These are phyloP conservation scores for Leucocoprinus sp. DNA, from an alignment of 768 basidiomycete species.

Conservation along the genomic window DNA sequence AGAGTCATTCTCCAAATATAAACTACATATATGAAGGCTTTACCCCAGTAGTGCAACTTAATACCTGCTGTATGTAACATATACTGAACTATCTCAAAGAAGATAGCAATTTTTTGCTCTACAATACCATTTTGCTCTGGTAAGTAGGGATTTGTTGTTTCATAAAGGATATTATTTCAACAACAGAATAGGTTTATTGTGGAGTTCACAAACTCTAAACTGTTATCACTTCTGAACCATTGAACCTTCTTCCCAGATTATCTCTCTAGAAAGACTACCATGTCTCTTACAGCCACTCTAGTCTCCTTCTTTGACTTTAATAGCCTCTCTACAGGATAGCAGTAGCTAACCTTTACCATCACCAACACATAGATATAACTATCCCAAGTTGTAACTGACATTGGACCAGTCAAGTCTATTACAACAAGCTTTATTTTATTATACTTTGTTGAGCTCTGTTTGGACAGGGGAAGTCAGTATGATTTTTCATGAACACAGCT, in stretches of 20 bases:
- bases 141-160: slow-evolving; percentile 21
- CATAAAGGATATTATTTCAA: slow-evolving; percentile 17
- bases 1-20: slow-evolving; percentile 20
- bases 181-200: slow-evolving; percentile 13
- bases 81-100: slow-evolving; percentile 22
- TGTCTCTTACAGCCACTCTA: slow-evolving; percentile 21
- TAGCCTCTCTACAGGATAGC: slow-evolving; percentile 14
- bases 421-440: slow-evolving; percentile 10
- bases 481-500: slow-evolving; percentile 21
- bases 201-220: slow-evolving; percentile 17
- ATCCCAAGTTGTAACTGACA: slow-evolving; percentile 14
- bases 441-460: slow-evolving; percentile 16
- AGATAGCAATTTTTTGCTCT: slow-evolving; percentile 25
- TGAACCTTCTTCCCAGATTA: slow-evolving; percentile 13
- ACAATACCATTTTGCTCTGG: slow-evolving; percentile 25
- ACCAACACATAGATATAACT: slow-evolving; percentile 22
- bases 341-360: slow-evolving; percentile 21
- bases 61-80: slow-evolving; percentile 19
- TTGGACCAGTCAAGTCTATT: slow-evolving; percentile 23
- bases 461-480: slow-evolving; percentile 18
- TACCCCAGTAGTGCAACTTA: slow-evolving; percentile 12
- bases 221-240: slow-evolving; percentile 17
- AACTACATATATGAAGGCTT: slow-evolving; percentile 14
- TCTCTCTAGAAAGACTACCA: slow-evolving; percentile 14
- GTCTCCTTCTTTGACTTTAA: slow-evolving; percentile 20